Base-by-base conservation (phyloP, 768 basidiomycete species). In the Podaxis sp. region DNA sequence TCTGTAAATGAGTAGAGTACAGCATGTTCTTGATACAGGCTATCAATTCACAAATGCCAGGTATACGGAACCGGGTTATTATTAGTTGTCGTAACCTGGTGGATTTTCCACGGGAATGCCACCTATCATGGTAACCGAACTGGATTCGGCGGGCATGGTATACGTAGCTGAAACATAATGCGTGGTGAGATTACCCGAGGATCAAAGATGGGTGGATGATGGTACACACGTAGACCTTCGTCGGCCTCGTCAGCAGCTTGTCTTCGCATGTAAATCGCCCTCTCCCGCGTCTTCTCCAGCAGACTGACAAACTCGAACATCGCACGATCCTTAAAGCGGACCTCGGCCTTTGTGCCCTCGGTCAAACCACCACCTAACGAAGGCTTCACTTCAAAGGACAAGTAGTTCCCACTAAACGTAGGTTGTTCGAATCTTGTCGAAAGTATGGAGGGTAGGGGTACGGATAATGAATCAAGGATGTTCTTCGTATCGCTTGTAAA, bases 351-450 rank as follows among this genome's bases (percentile, higher is more conserved):
- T 13, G 88, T 88, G 1, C 88, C 88, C 1, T 80, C 73, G 0
- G 82, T 81, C 38, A 92, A 74, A 9, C 86, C 87, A n/a, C 90
- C 90, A 11, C 78, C 84, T 1, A 80, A 68, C 7, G 88, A 79
- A 4, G 91, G 90, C 65, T 80, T 83, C 67, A 93, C 74, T 50
- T 87, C 83, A 64, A 93, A 78, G 0, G 75, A 69, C 51, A 93
- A 77, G 64, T 82, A 89, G 71, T 93, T 93, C 9, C 81, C 71
- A 50, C 81, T 82, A 58, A 93, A 86, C 7, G 84, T 79, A 3
- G 91, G 91, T 69, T 92, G 91, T 64, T 90, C 85, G 68, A 89
- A 92, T 64, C 78, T 80, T 18, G 89, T 88, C 9, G 84, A 82
- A 11, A 91, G 72, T 61, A 93, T 82, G 0, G 87, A 77, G 36